phyloP scores from a whole-genome alignment of 257 asterid genomes.

The Solanum medicagineum region DNA sequence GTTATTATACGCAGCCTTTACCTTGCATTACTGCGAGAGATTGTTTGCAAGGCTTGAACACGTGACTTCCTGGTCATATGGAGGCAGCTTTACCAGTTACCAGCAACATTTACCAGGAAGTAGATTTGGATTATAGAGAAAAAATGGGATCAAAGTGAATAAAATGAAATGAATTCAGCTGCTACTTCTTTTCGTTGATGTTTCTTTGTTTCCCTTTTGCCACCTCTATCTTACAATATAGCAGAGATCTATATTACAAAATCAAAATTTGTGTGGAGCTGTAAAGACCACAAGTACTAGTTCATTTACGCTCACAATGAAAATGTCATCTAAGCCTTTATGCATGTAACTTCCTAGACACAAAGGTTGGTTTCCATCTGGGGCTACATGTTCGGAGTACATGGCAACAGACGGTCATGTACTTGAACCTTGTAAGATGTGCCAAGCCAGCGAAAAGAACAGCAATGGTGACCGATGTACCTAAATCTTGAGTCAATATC shows the following conservation, averaged over 20 bases:
- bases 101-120: not conserved
- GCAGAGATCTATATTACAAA: constrained; percentile 34
- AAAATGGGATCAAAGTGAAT: not conserved
- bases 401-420: not conserved
- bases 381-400: not conserved
- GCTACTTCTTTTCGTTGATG: not conserved
- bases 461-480: not conserved
- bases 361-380: constrained; percentile 8
- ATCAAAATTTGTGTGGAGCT: constrained; percentile 35
- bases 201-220: not conserved
- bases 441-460: not conserved
- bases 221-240: constrained; percentile 25
- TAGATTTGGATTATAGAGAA: not conserved
- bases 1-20: too few species aligned
- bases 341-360: not conserved
- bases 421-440: not conserved
- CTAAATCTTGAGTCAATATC: not conserved
- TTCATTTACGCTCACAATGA: constrained; percentile 11
- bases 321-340: constrained; percentile 4
- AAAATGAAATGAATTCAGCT: not conserved
- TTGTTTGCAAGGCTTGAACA: too few species aligned
- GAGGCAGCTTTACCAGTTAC: too few species aligned
- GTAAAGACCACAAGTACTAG: constrained; percentile 19
- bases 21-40: too few species aligned
- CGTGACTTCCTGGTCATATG: too few species aligned